Conservation (phyloP, 2,329 filamentous ascomycete species). For the Aspergillus amoenus region DNA sequence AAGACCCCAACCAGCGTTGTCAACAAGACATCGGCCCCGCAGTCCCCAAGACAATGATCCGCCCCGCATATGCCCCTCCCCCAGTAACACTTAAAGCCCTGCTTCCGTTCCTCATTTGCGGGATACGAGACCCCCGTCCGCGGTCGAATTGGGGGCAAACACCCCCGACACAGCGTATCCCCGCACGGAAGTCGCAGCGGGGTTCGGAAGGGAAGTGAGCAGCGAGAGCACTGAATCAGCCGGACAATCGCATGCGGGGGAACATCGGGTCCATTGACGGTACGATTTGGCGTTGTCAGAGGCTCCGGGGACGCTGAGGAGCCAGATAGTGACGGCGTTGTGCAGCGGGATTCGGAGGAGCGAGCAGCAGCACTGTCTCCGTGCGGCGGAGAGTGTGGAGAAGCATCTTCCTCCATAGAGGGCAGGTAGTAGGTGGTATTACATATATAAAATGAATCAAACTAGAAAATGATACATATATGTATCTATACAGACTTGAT, state of each 20-base stretch:
- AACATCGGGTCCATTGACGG: background rate
- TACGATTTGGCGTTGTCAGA: background rate
- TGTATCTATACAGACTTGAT: background rate
- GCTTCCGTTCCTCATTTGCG: constrained; percentile 61
- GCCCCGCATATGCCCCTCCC: constrained; percentile 54
- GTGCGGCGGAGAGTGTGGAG: constrained; percentile 10
- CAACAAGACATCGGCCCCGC: constrained; percentile 72
- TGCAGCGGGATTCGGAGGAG: background rate
- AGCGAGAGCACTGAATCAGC: constrained; percentile 74
- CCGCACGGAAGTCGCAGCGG: constrained; percentile 82
- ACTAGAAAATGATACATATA: background rate
- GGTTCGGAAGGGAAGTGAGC: constrained; percentile 65
- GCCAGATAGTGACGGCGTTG: background rate
- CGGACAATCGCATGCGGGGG: constrained; percentile 62
- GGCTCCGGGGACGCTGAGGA: background rate
- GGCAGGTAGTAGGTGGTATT: background rate
- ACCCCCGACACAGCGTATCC: constrained; percentile 71
- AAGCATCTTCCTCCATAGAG: constrained; percentile 14
- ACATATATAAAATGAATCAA: background rate
- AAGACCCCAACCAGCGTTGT: constrained; percentile 68
- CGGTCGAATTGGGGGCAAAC: constrained; percentile 66
- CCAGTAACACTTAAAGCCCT: constrained; percentile 72
- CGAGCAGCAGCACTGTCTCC: constrained; percentile 1
- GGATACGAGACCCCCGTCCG: constrained; percentile 77
- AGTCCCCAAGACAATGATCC: constrained; percentile 76